A percentile compares a stretch with the other conserved stretches of the same genome.
Conservation (phyloP, 257 asterid genomes). For the Paulownia fortunei region DNA sequence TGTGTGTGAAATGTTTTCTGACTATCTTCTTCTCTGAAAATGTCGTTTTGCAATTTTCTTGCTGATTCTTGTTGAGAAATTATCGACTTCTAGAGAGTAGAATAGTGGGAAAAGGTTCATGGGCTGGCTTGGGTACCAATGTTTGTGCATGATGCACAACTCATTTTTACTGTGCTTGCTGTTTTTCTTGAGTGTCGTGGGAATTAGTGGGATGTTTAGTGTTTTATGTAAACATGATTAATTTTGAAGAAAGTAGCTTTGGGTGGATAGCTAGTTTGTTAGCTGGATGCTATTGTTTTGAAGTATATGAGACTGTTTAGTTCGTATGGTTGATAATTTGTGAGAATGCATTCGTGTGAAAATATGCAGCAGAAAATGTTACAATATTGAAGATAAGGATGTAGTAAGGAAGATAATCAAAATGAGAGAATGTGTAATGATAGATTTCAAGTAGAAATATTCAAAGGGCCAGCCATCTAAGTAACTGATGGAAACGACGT, state of each 20-base stretch:
- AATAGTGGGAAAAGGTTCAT: not conserved
- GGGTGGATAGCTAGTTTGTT: no score
- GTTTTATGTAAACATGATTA: not conserved
- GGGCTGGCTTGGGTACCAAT: not conserved
- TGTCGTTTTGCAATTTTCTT: not conserved
- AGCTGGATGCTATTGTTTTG: no score
- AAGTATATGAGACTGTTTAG: no score
- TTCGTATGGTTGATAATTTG: no score
- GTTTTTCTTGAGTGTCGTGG: not conserved
- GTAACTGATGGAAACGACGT: no score
- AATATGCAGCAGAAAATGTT: no score
- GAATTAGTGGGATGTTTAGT: not conserved
- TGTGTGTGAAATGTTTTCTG: not conserved
- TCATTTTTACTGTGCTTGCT: not conserved
- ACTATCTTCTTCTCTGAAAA: not conserved
- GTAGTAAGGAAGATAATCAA: no score
- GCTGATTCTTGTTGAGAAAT: not conserved
- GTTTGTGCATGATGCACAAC: not conserved
- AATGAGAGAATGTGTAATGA: no score
- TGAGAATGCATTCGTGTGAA: no score
- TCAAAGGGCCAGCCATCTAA: no score
- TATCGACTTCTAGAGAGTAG: not conserved
- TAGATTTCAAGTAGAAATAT: no score
- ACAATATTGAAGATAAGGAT: no score
- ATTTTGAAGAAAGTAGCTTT: not conserved